phyloP scores from a whole-genome alignment of 345 rosid genomes.

The Isatis tinctoria region DNA sequence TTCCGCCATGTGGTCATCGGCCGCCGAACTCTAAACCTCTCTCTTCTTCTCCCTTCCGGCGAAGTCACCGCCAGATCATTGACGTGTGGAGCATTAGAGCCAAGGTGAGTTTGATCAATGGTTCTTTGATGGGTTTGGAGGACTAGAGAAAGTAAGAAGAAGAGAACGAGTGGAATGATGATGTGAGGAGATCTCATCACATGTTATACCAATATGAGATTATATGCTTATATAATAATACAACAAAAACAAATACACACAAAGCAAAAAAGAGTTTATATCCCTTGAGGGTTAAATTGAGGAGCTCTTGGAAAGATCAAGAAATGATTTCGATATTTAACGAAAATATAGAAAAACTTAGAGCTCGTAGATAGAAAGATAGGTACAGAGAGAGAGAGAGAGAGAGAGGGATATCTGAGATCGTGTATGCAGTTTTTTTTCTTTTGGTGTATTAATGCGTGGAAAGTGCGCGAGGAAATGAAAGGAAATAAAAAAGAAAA shows the following conservation, averaged over 20 bases:
- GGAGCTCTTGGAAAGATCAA: slow-evolving; percentile 11
- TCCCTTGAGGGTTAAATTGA: background rate
- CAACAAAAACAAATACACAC: background rate
- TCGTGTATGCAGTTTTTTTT: background rate
- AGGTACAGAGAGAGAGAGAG: no score
- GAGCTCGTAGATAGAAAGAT: slow-evolving; percentile 3
- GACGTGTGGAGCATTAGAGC: slow-evolving; percentile 9
- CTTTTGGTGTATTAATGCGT: slow-evolving; percentile 22
- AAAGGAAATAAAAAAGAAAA: slow-evolving; percentile 14
- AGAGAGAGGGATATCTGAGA: background rate
- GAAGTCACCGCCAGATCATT: slow-evolving; percentile 3
- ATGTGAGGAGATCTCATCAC: slow-evolving; percentile 34
- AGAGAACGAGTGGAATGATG: slow-evolving; percentile 15
- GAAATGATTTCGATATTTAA: background rate
- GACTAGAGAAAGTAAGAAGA: slow-evolving; percentile 19
- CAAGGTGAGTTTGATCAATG: slow-evolving; percentile 13
- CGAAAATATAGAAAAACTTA: background rate
- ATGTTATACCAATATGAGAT: slow-evolving; percentile 15
- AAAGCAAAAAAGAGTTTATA: background rate
- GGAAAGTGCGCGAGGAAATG: slow-evolving; percentile 17
- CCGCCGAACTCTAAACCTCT: slow-evolving; percentile 22
- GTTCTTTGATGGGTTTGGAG: slow-evolving; percentile 29
- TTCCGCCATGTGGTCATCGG: slow-evolving; percentile 36
- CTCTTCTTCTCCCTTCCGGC: slow-evolving; percentile 14
- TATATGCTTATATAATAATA: background rate